phyloP scores from a whole-genome alignment of 2,329 filamentous ascomycete genomes.

The Sporothrix inflata region DNA sequence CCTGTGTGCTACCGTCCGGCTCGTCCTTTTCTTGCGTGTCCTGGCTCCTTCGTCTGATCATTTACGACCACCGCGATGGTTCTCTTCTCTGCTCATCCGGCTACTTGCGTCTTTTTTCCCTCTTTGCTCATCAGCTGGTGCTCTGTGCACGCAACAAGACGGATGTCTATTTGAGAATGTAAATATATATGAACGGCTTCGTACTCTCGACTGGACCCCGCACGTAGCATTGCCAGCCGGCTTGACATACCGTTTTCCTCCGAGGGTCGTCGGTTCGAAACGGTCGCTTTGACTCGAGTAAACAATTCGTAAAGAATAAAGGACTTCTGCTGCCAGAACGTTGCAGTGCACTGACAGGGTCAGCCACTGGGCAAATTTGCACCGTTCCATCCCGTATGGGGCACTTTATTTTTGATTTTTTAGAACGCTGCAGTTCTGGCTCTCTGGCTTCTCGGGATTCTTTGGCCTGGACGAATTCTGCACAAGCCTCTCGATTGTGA shows the following conservation, averaged over 20 bases:
- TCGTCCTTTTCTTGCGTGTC: neutral
- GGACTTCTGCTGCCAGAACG: neutral
- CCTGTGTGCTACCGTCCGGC: neutral
- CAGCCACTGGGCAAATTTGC: neutral
- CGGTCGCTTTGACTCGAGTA: slow-evolving; percentile 17
- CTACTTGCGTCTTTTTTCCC: neutral
- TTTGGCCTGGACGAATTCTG: neutral
- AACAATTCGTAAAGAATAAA: too few relatives aligned
- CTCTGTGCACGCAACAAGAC: neutral
- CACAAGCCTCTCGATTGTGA: slow-evolving; percentile 18
- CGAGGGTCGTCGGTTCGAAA: neutral
- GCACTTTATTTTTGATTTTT: neutral
- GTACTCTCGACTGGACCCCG: neutral
- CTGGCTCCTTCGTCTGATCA: neutral
- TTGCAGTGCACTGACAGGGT: slow-evolving; percentile 20
- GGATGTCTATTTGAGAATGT: neutral
- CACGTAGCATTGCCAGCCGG: neutral
- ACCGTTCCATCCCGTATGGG: slow-evolving; percentile 21
- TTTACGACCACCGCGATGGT: neutral
- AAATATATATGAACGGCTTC: neutral
- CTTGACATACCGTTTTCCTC: neutral
- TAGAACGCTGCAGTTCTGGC: neutral
- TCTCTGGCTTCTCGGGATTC: neutral
- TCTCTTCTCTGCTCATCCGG: neutral
- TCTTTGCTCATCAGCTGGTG: neutral